phyloP scores from a whole-genome alignment of 106 monocot species.

The Dioscorea alata region DNA sequence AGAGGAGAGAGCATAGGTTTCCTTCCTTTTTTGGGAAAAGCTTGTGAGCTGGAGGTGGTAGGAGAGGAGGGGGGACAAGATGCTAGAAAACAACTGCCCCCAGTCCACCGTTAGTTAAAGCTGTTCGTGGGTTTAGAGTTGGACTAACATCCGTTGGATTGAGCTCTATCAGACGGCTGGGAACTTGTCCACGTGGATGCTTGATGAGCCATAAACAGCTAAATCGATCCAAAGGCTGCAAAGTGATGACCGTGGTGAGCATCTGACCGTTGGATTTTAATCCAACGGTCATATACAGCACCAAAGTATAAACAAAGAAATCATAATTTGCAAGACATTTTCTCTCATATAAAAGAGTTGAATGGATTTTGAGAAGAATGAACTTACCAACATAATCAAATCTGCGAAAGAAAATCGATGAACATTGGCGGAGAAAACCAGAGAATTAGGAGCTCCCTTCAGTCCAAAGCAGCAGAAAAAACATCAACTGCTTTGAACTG shows the following conservation, averaged over 20 bases:
- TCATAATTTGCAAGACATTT: no score
- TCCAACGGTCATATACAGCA: no score
- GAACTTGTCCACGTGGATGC: conserved; percentile 15
- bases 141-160: conserved; percentile 29
- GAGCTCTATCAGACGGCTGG: conserved; percentile 21
- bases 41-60: no score
- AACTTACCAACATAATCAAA: not conserved
- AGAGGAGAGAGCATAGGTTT: not conserved
- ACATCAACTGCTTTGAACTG: conserved; percentile 16
- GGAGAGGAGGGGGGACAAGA: not conserved
- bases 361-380: no score
- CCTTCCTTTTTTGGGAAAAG: not conserved
- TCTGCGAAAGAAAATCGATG: no score
- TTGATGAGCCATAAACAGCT: conserved; percentile 13
- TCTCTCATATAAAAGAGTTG: no score
- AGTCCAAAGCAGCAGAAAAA: conserved; percentile 21
- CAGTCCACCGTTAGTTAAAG: conserved; percentile 2
- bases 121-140: conserved; percentile 4
- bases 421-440: conserved; percentile 1
- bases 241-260: conserved; percentile 18
- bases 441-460: conserved; percentile 40
- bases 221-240: conserved; percentile 38
- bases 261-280: conserved; percentile 15
- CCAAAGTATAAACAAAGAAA: no score
- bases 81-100: not conserved